These are phyloP conservation scores for Aethionema arabicum DNA, from an alignment of 345 rosid species.

Conservation along the genomic window DNA sequence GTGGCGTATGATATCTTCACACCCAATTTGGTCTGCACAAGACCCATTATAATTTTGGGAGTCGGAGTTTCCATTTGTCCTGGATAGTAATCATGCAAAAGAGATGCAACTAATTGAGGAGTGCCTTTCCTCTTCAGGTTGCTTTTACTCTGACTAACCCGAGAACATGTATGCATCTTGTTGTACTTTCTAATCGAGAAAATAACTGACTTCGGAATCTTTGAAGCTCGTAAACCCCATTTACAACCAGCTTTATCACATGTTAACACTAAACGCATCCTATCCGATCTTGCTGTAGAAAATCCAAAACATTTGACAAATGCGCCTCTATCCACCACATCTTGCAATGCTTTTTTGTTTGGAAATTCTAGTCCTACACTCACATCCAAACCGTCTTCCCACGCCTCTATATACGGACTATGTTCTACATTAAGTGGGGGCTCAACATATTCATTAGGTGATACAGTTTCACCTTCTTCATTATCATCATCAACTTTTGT, in stretches of 20 bases:
- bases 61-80: neutral
- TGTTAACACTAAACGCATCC: too few species aligned
- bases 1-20: too few species aligned
- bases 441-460: too few species aligned
- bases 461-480: too few species aligned
- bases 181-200: neutral
- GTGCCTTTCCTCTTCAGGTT: neutral
- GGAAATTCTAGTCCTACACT: neutral
- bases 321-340: neutral
- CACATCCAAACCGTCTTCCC: neutral
- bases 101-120: neutral
- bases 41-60: neutral
- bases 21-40: too few species aligned
- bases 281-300: too few species aligned
- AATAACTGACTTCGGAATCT: neutral
- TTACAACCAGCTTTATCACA: too few species aligned
- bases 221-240: too few species aligned
- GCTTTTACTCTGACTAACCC: neutral
- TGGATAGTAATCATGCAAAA: too few species aligned
- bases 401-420: neutral
- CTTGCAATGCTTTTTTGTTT: neutral
- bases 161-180: neutral
- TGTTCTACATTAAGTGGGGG: neutral
- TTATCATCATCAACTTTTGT: too few species aligned
- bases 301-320: neutral